Evolutionary conservation across 306 rosid species (phyloP), one percentile per base, ranked within the genome.

Genomic region (Cucumis melo): DNA sequence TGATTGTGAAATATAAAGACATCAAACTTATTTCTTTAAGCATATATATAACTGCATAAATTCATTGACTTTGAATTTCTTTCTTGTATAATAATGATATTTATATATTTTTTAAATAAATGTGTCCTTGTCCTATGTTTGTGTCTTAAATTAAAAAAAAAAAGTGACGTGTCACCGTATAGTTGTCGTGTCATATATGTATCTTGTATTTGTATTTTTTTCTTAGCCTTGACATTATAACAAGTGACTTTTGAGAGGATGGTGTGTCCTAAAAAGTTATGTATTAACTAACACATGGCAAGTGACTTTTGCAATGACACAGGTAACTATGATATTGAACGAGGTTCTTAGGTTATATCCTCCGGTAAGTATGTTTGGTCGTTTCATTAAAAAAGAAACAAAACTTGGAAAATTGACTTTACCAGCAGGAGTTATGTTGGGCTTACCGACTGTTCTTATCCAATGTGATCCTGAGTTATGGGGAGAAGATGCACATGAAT

Each of bases 261-360:
- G 20, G 20, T 13, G 12, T 60, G 41, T 14, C 5, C 41, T 60
- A 29, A 29, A 60, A 60, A 6, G n/a, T 14, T 13, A 14, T 27
- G 20, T 60, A n/a, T 54, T 54, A 8, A 23, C 59, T 54, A 58
- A 58, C 34, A 24, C 19, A 24, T 24, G 65, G 14, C 65, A 60
- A 5, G 41, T 60, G 41, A 29, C 66, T 62, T 34, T 34, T 34
- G 23, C 24, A 34, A 63, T n/a, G 51, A 2, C 27, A 32, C 81
- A 91, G 91, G 79, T 89, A 41, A 83, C 76, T 19, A 89, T 87
- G 91, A 68, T 68, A 77, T 86, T 80, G 39, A 51, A 86, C 0
- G 90, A 91, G 78, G 91, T 83, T 79, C 68, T 89, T 0, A 81
- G 96, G 61, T 46, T 91, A 78, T 91, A 91, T 10, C 83, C 91